Evolutionary conservation across 352 stramenopile species (phyloP), one percentile per base, ranked within the genome.

Genomic region (Aphanomyces stellatus): DNA sequence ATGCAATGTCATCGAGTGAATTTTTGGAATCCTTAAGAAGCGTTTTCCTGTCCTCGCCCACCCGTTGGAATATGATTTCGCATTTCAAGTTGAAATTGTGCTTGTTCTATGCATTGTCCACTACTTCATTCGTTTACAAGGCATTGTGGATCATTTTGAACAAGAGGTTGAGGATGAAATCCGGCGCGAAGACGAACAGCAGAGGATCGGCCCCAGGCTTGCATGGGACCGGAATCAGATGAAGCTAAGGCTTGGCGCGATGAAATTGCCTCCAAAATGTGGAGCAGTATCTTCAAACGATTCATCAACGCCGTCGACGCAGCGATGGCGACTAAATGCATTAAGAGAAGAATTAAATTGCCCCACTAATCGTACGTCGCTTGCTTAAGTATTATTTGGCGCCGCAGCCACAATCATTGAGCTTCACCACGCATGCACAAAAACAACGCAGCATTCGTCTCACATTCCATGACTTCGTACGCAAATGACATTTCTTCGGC

Each of bases 1-100:
- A 0, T 43, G 62, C 4, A 71, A 74, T 33, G 37, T 71, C 19
- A 51, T 71, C 22, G 63, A 74, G 13, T 8, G 63, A 0, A 19
- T 62, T 11, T 70, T 33, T 73, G 15, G 65, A 70, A 46, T 46
- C 13, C 37, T 46, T 19, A 46, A 53, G 33, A 59, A 24, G 8
- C 10, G 0, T 40, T 46, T 59, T 59, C 51, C 28, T 8, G 24
- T 59, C 15, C 51, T 59, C 22, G 8, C 13, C 7, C 13, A 37
- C 30, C 19, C 46, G 17, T 8, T 53, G 1, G 19, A 53, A 53
- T 53, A 53, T 19, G 24, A 53, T 19, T 53, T 22, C 2, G 10
- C 10, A 53, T 53, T 53, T 28, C 46, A 53, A 53, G 46, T 53
- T 28, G 19, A 53, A 8, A 11, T 53, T 8, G 49, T 57, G 6